Conservation (phyloP, 768 basidiomycete species). For the Glaciozyma martinii region DNA sequence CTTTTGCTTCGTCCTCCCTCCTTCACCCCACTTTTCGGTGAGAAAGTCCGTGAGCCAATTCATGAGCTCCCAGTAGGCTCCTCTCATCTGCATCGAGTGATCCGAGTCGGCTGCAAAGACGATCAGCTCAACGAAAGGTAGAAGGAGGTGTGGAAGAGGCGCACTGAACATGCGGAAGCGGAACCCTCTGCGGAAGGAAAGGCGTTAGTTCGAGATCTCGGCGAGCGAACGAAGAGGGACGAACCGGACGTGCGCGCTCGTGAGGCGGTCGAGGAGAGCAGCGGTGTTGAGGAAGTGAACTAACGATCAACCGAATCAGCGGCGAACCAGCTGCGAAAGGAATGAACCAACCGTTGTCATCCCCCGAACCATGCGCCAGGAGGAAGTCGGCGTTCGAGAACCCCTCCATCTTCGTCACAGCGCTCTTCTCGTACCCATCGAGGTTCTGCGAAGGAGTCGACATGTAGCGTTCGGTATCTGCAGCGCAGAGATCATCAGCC, state of each 20-base stretch:
- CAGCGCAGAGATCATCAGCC: not conserved
- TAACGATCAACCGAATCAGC: not conserved
- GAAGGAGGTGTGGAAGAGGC: no score
- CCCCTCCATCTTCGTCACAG: conserved; percentile 76
- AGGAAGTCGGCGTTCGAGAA: conserved; percentile 73
- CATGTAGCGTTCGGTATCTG: conserved; percentile 92
- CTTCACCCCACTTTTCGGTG: conserved; percentile 22
- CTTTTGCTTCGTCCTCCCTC: conserved; percentile 21
- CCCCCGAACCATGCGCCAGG: conserved; percentile 85
- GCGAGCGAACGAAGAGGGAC: not conserved
- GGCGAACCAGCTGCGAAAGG: not conserved
- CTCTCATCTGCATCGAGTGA: conserved; percentile 44
- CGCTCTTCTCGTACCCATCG: conserved; percentile 79
- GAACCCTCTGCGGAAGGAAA: conserved; percentile 44
- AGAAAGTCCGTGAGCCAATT: conserved; percentile 71
- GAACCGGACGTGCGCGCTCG: conserved; percentile 58
- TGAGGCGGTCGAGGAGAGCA: conserved; percentile 87
- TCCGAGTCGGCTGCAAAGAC: conserved; percentile 63
- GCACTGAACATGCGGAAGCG: conserved; percentile 80
- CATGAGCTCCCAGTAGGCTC: conserved; percentile 59
- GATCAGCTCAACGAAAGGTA: no score
- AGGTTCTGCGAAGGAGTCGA: conserved; percentile 66
- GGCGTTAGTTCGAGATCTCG: not conserved
- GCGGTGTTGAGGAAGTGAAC: conserved; percentile 91
- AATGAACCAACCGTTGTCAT: conserved; percentile 58